phyloP scores from a whole-genome alignment of 2,329 filamentous ascomycete genomes.

The Blastomyces percursus region DNA sequence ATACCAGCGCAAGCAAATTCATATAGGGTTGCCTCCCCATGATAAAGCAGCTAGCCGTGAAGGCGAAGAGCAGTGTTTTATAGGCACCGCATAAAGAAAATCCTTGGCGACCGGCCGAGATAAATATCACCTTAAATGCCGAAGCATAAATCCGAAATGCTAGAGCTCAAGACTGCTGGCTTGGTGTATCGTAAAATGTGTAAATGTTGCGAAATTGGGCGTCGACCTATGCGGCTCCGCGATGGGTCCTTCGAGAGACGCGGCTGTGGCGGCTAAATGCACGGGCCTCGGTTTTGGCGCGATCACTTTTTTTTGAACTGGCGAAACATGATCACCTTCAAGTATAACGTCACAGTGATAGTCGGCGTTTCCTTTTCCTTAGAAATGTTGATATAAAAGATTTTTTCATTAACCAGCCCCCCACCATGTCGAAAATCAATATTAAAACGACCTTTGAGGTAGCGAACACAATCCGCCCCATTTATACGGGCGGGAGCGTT shows the following conservation, averaged over 20 bases:
- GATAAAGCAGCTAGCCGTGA: conserved; percentile 4
- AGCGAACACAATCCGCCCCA: conserved; percentile 72
- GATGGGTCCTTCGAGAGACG: not conserved
- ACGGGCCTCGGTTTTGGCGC: conserved; percentile 18
- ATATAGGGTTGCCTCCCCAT: conserved; percentile 39
- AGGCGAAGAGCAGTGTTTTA: not conserved
- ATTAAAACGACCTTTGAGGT: conserved; percentile 84
- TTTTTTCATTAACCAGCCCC: not conserved
- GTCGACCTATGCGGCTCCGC: not conserved
- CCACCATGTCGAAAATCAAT: conserved; percentile 40
- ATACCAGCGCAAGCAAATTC: conserved; percentile 37
- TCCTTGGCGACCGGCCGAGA: not conserved
- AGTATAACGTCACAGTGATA: not conserved
- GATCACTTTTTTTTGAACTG: conserved; percentile 11
- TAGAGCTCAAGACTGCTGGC: not conserved
- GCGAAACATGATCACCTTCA: not conserved
- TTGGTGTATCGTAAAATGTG: not conserved
- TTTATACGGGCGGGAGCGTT: conserved; percentile 85
- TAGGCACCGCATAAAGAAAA: not conserved
- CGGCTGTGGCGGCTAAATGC: conserved; percentile 17
- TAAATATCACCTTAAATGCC: not conserved
- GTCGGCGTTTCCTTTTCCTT: not conserved
- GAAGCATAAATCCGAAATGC: not conserved
- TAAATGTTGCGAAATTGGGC: not conserved
- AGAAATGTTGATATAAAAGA: conserved; percentile 1